A percentile compares a stretch with the other conserved stretches of the same genome.
Evolutionary conservation across 768 basidiomycete species (phyloP).

Genomic region (Agrocybe praecox): DNA sequence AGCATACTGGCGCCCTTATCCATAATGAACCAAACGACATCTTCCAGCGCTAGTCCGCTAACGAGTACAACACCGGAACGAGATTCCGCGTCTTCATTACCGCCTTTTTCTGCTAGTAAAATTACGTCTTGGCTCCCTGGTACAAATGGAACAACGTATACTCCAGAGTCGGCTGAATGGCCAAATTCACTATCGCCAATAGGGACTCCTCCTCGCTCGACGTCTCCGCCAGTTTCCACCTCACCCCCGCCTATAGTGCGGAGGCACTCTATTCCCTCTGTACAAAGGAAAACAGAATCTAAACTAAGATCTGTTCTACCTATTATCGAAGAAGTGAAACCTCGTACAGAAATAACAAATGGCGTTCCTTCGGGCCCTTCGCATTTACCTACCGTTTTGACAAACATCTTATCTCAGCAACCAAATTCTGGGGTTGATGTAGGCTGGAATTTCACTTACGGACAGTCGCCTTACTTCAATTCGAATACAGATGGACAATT

Average conservation of each 20-base stretch:
- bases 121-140: conserved; percentile 49
- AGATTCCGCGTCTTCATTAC: conserved; percentile 31
- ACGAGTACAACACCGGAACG: conserved; percentile 49
- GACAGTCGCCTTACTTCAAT: conserved; percentile 32
- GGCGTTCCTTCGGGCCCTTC: conserved; percentile 15
- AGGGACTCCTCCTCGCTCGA: conserved; percentile 50
- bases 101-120: conserved; percentile 29
- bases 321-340: conserved; percentile 64
- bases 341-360: conserved; percentile 29
- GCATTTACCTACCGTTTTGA: conserved; percentile 22
- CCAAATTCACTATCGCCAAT: conserved; percentile 43
- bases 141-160: conserved; percentile 46
- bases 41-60: conserved; percentile 63
- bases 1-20: conserved; percentile 88
- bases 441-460: conserved; percentile 45
- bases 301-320: conserved; percentile 76
- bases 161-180: conserved; percentile 61
- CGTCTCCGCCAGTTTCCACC: conserved; percentile 45
- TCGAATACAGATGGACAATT: conserved; percentile 19
- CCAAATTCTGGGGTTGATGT: conserved; percentile 30
- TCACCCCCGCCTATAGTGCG: conserved; percentile 48
- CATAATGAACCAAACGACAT: conserved; percentile 58
- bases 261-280: conserved; percentile 53
- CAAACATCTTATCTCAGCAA: conserved; percentile 23
- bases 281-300: conserved; percentile 58